phyloP scores from a whole-genome alignment of 768 basidiomycete genomes.

The Postia placenta region DNA sequence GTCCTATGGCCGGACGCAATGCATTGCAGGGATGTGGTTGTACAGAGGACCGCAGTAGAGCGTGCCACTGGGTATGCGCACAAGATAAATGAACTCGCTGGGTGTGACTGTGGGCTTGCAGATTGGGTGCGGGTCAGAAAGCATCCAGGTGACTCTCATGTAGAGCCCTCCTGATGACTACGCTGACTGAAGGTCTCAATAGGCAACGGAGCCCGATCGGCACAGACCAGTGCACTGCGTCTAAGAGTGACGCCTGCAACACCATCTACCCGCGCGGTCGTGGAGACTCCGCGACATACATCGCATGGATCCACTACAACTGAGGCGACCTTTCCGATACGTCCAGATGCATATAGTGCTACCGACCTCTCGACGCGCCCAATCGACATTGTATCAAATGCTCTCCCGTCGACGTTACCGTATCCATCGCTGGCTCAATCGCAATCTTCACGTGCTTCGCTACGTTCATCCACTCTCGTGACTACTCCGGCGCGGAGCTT shows the following conservation, averaged over 20 bases:
- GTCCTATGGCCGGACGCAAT: slow-evolving; percentile 59
- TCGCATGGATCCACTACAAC: slow-evolving; percentile 70
- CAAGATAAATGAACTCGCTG: slow-evolving; percentile 79
- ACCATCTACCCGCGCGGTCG: slow-evolving; percentile 9
- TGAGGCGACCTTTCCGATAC: slow-evolving; percentile 72
- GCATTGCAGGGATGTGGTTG: slow-evolving; percentile 59
- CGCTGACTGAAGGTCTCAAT: neutral
- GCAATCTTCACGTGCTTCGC: slow-evolving; percentile 25
- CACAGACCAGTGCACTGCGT: slow-evolving; percentile 2
- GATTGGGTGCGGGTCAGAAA: slow-evolving; percentile 67
- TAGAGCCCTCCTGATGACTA: neutral
- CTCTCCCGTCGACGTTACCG: slow-evolving; percentile 53
- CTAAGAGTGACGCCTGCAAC: slow-evolving; percentile 1
- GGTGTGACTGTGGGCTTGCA: slow-evolving; percentile 67
- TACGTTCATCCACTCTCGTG: slow-evolving; percentile 31
- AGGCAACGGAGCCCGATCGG: slow-evolving; percentile 1
- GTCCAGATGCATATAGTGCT: slow-evolving; percentile 72
- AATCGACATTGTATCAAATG: slow-evolving; percentile 42
- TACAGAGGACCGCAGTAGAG: slow-evolving; percentile 52
- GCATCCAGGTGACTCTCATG: slow-evolving; percentile 39
- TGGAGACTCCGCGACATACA: slow-evolving; percentile 52
- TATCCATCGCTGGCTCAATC: slow-evolving; percentile 62
- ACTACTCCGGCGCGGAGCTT: slow-evolving; percentile 27
- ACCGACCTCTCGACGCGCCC: slow-evolving; percentile 60
- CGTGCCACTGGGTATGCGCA: slow-evolving; percentile 67